Evolutionary conservation across 1,139 yeast genomes (phyloP).

Genomic region (Suhomyces wounanorum): DNA sequence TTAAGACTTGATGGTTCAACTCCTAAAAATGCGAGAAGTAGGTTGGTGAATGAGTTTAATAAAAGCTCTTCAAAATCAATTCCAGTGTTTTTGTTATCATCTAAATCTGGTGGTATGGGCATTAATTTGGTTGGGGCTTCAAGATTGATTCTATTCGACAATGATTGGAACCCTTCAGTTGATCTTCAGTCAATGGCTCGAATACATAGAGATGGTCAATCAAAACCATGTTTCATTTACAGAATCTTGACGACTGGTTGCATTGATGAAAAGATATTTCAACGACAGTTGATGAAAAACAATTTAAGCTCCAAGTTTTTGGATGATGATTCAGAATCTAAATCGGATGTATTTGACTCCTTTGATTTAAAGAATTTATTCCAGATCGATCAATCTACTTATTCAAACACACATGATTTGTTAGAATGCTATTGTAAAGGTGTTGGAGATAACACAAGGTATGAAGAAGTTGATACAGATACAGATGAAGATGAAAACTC

Average conservation of each 20-base stretch:
- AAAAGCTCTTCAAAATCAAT: slow-evolving; percentile 38
- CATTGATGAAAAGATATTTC: slow-evolving; percentile 93
- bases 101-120: slow-evolving; percentile 95
- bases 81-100: slow-evolving; percentile 76
- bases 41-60: slow-evolving; percentile 72
- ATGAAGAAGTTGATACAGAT: slow-evolving; percentile 23
- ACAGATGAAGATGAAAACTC: slow-evolving; percentile 15
- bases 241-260: slow-evolving; percentile 85
- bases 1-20: slow-evolving; percentile 85
- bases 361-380: slow-evolving; percentile 77
- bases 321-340: slow-evolving; percentile 46
- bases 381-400: slow-evolving; percentile 52
- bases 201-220: slow-evolving; percentile 92
- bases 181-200: slow-evolving; percentile 97
- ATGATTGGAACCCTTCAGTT: slow-evolving; percentile 93
- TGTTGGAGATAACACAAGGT: slow-evolving; percentile 29
- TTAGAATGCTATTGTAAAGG: slow-evolving; percentile 73
- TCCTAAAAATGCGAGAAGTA: slow-evolving; percentile 62
- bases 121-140: slow-evolving; percentile 90
- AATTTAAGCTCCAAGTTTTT: slow-evolving; percentile 79
- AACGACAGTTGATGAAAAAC: slow-evolving; percentile 85
- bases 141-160: slow-evolving; percentile 76
- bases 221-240: slow-evolving; percentile 74
- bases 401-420: slow-evolving; percentile 81
- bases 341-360: slow-evolving; percentile 54